phyloP scores from a whole-genome alignment of 2,329 filamentous ascomycete species.

The Claviceps africana region DNA sequence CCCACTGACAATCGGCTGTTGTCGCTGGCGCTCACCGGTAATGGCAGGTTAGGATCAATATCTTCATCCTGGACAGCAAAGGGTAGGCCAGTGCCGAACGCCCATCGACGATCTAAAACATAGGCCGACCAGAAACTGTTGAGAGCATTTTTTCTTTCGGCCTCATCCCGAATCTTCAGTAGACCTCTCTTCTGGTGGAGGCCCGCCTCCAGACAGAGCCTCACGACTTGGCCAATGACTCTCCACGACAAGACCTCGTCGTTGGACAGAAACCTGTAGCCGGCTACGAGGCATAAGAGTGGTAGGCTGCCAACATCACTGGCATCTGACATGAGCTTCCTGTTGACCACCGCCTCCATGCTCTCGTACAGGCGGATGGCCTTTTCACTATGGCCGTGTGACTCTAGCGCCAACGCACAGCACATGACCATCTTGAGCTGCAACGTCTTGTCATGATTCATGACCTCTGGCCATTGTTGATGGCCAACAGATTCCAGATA shows the following conservation, averaged over 20 bases:
- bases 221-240: slow-evolving; percentile 67
- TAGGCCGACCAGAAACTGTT: slow-evolving; percentile 80
- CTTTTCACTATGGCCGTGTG: slow-evolving; percentile 61
- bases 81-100: slow-evolving; percentile 76
- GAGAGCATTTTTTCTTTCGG: slow-evolving; percentile 52
- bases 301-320: slow-evolving; percentile 34
- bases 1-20: too few relatives aligned
- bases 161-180: slow-evolving; percentile 51
- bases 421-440: slow-evolving; percentile 76
- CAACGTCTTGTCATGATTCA: slow-evolving; percentile 43
- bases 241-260: slow-evolving; percentile 81
- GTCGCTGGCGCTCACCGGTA: slow-evolving; percentile 47
- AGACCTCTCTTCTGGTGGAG: slow-evolving; percentile 69
- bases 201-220: slow-evolving; percentile 68
- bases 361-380: slow-evolving; percentile 62
- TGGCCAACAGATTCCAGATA: slow-evolving; percentile 48
- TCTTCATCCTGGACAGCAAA: slow-evolving; percentile 77
- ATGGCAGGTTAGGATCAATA: slow-evolving; percentile 65
- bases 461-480: slow-evolving; percentile 20
- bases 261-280: slow-evolving; percentile 72
- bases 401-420: slow-evolving; percentile 62
- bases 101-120: slow-evolving; percentile 74
- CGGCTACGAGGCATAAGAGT: slow-evolving; percentile 37
- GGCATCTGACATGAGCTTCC: slow-evolving; percentile 42
- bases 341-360: slow-evolving; percentile 58